Evolutionary conservation across 768 basidiomycete species (phyloP), one percentile per base, ranked within the genome.

Genomic region (Panus rudis): DNA sequence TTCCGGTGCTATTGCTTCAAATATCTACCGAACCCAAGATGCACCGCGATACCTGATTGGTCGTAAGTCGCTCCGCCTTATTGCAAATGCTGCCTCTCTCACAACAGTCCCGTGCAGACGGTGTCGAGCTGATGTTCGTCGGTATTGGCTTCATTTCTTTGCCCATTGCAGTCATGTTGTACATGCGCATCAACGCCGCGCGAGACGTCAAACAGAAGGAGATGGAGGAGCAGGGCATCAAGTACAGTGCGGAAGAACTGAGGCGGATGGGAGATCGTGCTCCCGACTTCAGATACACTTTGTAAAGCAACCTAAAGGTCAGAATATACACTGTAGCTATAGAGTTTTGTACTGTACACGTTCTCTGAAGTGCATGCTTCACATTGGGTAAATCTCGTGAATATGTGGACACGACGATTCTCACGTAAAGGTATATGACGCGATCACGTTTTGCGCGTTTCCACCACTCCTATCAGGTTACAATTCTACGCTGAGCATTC

Each of bases 71-170:
- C 26, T n/a, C 37, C 14, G 4, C 12, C 17, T 6, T 6, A 1
- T 12, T 6, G 23, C 11, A 35, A 0, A 25, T 26, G 27, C 32
- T 40, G 16, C 30, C 22, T 25, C 37, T 40, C 41, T 17, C 23
- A 4, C 34, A 21, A 6, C 6, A 17, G 13, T 34, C 35, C 16
- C 12, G 2, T 25, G n/a, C 35, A 82, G 81, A 83, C 52, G 78
- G 64, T 1, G 39, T 81, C 12, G 80, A 81, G 57, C 63, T 84
- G 17, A 80, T 80, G 78, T 81, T 84, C 45, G 69, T 83, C 16
- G 75, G 75, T 3, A 78, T 86, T 24, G 81, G 82, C 0, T 63
- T 82, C 51, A 64, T 82, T 6, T 54, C 59, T 22, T 51, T 78
- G 1, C 76, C 76, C 0, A 59, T 74, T 19, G 63, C 71, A 10